Conservation (phyloP, 1,139 yeast species). For the Taphrina wiesneri region DNA sequence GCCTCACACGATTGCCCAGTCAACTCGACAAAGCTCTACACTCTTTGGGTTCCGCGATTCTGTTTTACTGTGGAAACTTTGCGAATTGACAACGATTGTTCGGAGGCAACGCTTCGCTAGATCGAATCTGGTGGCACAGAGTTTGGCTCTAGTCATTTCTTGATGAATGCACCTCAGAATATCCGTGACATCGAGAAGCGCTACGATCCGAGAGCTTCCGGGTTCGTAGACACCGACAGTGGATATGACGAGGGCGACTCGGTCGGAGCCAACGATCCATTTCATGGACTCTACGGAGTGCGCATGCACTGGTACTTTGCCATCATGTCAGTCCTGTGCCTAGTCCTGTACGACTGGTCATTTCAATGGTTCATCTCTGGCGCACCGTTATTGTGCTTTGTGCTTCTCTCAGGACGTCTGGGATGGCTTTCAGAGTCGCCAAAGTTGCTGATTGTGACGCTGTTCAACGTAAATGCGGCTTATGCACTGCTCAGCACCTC, state of each 20-base stretch:
- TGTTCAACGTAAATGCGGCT: background rate
- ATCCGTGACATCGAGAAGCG: slow-evolving; percentile 4
- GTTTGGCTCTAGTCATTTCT: background rate
- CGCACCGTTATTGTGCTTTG: slow-evolving; percentile 12
- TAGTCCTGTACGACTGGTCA: slow-evolving; percentile 27
- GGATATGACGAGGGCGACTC: slow-evolving; percentile 7
- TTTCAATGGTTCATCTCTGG: slow-evolving; percentile 18
- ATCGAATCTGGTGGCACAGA: background rate
- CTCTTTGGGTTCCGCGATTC: too few relatives aligned
- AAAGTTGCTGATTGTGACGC: background rate
- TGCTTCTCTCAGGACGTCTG: slow-evolving; percentile 6
- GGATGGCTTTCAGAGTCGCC: slow-evolving; percentile 8
- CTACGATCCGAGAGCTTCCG: background rate
- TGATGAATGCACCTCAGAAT: slow-evolving; percentile 3
- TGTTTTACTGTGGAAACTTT: too few relatives aligned
- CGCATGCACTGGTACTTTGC: slow-evolving; percentile 20
- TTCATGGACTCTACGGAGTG: slow-evolving; percentile 13
- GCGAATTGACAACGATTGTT: too few relatives aligned
- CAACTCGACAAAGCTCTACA: too few relatives aligned
- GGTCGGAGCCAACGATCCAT: background rate
- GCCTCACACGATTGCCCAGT: too few relatives aligned
- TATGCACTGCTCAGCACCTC: slow-evolving; percentile 25
- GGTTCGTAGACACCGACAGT: background rate
- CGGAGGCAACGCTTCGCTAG: too few relatives aligned
- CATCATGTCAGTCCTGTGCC: slow-evolving; percentile 18